These are phyloP conservation scores for Colletotrichum sp. DNA, from an alignment of 2,329 filamentous ascomycete genomes.

Conservation along the genomic window DNA sequence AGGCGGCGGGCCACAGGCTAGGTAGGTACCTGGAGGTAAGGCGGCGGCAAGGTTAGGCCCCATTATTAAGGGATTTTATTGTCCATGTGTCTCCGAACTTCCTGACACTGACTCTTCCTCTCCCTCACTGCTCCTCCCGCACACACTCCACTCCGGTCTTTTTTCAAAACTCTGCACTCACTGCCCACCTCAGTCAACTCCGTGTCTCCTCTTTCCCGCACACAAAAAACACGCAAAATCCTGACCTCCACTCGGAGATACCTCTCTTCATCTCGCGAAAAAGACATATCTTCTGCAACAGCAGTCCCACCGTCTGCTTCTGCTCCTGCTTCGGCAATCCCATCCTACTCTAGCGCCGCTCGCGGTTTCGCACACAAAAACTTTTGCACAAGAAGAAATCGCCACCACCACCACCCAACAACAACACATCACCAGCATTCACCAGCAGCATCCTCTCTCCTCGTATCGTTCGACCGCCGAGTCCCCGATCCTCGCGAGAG, in stretches of 20 bases:
- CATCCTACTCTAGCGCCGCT: not conserved
- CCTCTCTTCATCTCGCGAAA: not conserved
- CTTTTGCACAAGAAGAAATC: not conserved
- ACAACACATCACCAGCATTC: not conserved
- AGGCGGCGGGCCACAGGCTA: not conserved
- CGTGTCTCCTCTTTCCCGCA: not conserved
- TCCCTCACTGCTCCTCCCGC: not conserved
- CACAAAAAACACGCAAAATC: conserved; percentile 1
- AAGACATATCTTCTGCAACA: not conserved
- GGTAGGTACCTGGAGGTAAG: not conserved
- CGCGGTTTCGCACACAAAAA: not conserved
- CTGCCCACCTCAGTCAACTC: not conserved
- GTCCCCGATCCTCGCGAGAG: conserved; percentile 13
- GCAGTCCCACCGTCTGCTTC: not conserved
- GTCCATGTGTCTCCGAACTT: not conserved
- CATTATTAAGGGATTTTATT: conserved; percentile 10
- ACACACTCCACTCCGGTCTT: not conserved
- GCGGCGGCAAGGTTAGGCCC: not conserved
- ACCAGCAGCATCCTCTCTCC: conserved; percentile 1
- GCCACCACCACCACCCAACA: not conserved
- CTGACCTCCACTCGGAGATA: not conserved
- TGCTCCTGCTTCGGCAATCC: not conserved
- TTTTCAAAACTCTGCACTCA: conserved; percentile 1
- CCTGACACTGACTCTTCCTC: not conserved
- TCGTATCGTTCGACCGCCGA: conserved; percentile 13